Base-by-base conservation (phyloP, 768 basidiomycete species). In the Pleurotus cornucopiae region DNA sequence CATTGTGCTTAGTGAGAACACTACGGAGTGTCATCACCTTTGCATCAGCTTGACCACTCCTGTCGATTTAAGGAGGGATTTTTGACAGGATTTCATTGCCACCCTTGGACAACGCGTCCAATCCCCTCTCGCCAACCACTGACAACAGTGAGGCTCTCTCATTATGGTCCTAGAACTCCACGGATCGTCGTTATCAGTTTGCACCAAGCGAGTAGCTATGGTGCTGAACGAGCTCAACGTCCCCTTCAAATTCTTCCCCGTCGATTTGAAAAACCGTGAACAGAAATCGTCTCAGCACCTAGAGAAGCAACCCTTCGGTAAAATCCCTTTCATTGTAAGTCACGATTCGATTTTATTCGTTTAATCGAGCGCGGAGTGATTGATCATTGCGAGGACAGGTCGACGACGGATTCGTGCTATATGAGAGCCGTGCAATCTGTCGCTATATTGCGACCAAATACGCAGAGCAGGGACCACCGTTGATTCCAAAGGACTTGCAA, bases 331-430 rank as follows among this genome's bases (percentile, higher is more conserved):
- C 64, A 73, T 86, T 53, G 79, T 77, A 55, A 37, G 71, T 64
- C 7, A 44, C 16, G 21, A 21, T 23, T 14, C 30, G 5, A 25
- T 14, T 16, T 20, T 14, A 5, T 39, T 12, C 6, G 5, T 43
- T 43, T n/a, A 14, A 43, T 43, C 41, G 18, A 20, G 6, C 3
- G 41, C 6, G 7, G 18, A 52, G 21, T 26, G 18, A 40, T 11
- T 39, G 34, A 18, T 20, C 34, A 18, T 18, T 18, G 13, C 14
- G 21, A 9, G 9, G 4, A n/a, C 12, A 80, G 77, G 73, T 83
- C 51, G 85, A 87, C 20, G 84, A 83, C 41, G 86, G 84, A 3
- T 81, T 88, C 64, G 69, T 78, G 55, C 62, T 90, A 14, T 87
- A 78, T 68, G 85, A 86, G 62, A 78, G 76, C 38, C 81, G 84